phyloP scores from a whole-genome alignment of 768 basidiomycete genomes.

The Russula emetica region DNA sequence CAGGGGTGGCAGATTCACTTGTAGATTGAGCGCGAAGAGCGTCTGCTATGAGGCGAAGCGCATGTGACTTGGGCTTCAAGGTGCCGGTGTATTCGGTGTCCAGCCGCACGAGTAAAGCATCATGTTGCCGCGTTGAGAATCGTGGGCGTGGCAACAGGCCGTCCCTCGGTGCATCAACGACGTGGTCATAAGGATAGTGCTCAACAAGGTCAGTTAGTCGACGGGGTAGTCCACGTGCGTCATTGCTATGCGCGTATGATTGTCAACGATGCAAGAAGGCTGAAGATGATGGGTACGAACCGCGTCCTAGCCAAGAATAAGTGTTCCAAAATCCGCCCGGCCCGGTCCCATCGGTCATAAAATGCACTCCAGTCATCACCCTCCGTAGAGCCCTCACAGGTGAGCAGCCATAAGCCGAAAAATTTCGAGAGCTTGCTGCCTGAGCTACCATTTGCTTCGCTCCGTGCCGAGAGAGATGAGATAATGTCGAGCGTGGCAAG shows the following conservation, averaged over 20 bases:
- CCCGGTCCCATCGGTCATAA: slow-evolving; percentile 70
- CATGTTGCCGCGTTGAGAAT: slow-evolving; percentile 60
- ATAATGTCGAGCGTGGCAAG: slow-evolving; percentile 55
- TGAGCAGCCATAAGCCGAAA: slow-evolving; percentile 69
- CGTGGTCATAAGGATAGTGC: slow-evolving; percentile 57
- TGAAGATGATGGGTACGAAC: slow-evolving; percentile 37
- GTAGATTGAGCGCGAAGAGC: slow-evolving; percentile 46
- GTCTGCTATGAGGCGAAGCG: slow-evolving; percentile 56
- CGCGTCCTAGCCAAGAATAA: slow-evolving; percentile 69
- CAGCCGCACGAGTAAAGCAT: slow-evolving; percentile 64
- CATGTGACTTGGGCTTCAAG: slow-evolving; percentile 44
- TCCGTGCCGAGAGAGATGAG: slow-evolving; percentile 65
- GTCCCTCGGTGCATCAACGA: slow-evolving; percentile 35
- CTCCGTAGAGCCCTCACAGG: slow-evolving; percentile 43
- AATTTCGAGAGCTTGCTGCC: slow-evolving; percentile 74
- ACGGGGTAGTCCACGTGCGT: slow-evolving; percentile 59
- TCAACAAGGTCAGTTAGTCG: slow-evolving; percentile 68
- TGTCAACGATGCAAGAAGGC: background rate
- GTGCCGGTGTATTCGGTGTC: slow-evolving; percentile 44
- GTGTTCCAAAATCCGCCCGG: slow-evolving; percentile 71
- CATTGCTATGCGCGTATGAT: slow-evolving; percentile 47
- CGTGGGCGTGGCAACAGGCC: slow-evolving; percentile 57
- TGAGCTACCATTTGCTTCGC: slow-evolving; percentile 67
- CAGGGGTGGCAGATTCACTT: slow-evolving; percentile 35
- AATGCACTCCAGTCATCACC: slow-evolving; percentile 61